Percentiles rank a stretch among this genome's conserved stretches.
These are phyloP conservation scores for Stenogyne calaminthoides DNA, from an alignment of 305 asterid species.

Conservation along the genomic window DNA sequence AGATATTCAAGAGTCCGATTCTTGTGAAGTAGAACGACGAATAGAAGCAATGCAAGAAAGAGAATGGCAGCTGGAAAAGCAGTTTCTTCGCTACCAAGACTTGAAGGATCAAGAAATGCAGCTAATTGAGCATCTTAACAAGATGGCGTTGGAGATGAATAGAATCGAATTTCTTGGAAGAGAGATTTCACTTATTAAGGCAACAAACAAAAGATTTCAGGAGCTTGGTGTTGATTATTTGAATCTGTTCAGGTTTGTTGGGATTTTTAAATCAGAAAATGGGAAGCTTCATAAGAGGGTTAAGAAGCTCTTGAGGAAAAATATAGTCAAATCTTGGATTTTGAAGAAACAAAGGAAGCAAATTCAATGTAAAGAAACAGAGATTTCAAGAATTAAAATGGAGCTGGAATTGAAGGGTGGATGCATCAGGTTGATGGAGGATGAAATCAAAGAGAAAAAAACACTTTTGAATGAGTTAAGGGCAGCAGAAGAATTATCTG, in stretches of 20 bases:
- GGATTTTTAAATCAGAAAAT: slow-evolving; percentile 45
- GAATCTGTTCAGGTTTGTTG: slow-evolving; percentile 38
- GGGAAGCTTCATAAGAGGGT: slow-evolving; percentile 44
- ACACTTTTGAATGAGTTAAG: slow-evolving; percentile 28
- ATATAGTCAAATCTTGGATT: slow-evolving; percentile 22
- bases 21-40: slow-evolving; percentile 28
- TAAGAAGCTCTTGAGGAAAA: slow-evolving; percentile 45
- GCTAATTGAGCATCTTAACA: slow-evolving; percentile 48
- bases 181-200: slow-evolving; percentile 40
- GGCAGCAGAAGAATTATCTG: too few relatives aligned
- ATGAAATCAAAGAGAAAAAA: slow-evolving; percentile 45
- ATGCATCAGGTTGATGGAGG: slow-evolving; percentile 39
- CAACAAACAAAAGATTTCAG: slow-evolving; percentile 44
- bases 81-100: slow-evolving; percentile 42
- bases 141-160: slow-evolving; percentile 44
- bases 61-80: slow-evolving; percentile 37
- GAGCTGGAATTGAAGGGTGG: slow-evolving; percentile 39
- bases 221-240: slow-evolving; percentile 33
- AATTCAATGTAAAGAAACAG: slow-evolving; percentile 43
- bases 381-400: slow-evolving; percentile 33
- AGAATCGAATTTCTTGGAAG: slow-evolving; percentile 39
- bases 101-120: slow-evolving; percentile 49
- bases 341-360: slow-evolving; percentile 33
- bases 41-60: slow-evolving; percentile 39
- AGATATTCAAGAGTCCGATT: slow-evolving; percentile 14